Conservation (phyloP, 164 flowering plant species). For the Aristolochia californica region DNA sequence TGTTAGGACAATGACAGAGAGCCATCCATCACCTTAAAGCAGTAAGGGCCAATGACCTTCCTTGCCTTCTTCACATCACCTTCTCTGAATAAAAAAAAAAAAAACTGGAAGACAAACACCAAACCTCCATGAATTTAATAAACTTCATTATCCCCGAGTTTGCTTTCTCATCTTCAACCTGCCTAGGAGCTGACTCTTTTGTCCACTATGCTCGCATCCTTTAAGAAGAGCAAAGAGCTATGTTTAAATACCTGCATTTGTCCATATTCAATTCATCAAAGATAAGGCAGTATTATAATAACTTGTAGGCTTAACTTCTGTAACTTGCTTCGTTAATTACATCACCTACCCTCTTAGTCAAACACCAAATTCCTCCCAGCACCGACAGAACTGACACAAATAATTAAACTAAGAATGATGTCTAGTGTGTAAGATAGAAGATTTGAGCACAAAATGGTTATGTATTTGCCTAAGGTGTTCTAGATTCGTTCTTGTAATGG, state of each 20-base stretch:
- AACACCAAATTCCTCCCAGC: background rate
- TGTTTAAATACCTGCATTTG: background rate
- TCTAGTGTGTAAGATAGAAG: too few species aligned
- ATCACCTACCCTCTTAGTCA: background rate
- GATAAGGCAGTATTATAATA: background rate
- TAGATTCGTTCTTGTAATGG: too few species aligned
- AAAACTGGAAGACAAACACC: background rate
- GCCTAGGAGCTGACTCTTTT: background rate
- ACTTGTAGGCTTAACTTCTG: background rate
- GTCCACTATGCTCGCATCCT: background rate
- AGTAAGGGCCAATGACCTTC: background rate
- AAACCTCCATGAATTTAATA: background rate
- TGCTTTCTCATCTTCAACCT: constrained; percentile 3
- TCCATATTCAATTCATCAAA: background rate
- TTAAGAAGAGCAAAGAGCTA: background rate
- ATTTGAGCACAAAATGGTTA: too few species aligned
- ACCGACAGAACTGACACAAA: background rate
- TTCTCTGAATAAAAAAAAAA: background rate
- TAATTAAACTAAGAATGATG: too few species aligned
- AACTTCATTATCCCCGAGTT: background rate
- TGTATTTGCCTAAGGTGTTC: too few species aligned
- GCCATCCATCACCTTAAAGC: background rate
- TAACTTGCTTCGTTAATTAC: background rate
- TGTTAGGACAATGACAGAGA: constrained; percentile 1
- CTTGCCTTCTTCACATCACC: background rate